Base-by-base conservation (phyloP, 192 early-diverging fungal species). In the Entomortierella beljakovae region DNA sequence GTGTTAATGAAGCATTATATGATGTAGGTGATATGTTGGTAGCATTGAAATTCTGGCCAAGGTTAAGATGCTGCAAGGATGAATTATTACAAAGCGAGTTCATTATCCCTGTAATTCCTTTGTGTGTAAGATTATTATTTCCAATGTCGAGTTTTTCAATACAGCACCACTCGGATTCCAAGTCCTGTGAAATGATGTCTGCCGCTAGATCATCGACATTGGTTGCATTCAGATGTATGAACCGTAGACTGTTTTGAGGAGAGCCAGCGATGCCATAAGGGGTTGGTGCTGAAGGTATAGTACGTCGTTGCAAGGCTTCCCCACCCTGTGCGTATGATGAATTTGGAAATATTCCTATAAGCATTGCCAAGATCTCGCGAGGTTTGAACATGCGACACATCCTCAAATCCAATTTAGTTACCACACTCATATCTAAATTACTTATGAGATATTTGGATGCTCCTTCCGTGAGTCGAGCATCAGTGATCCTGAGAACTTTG, bases 341-440 rank as follows among this genome's bases (percentile, higher is more conserved):
- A 55, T 63, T 62, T 5, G 61, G 60, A 11, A 55, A 72, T 1
- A 72, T 32, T 6, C 56, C 42, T 5, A 48, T 28, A 1, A 72
- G 54, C 6, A 72, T 64, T 11, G 29, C 52, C 29, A 72, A 38
- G 11, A 72, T 64, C 62, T 72, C 70, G 4, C 55, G 55, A 13
- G 70, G 61, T 56, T 72, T 72, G 48, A 72, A 72, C 35, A 72
- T 34, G 10, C 62, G 61, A n/a, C 70, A 72, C 25, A 61, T 42
- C n/a, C 61, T 42, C 51, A 72, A 35, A 52, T 72, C 70, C 55
- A 72, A 7, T 29, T 59, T 72, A 3, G 61, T 64, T 37, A 72
- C 13, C 22, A 72, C 48, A 34, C 13, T 64, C 31, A 72, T 46
- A 23, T 72, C 70, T 53, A 72, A 34, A 6, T 57, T 22, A 4